Evolutionary conservation across 345 rosid species (phyloP), one percentile per base, ranked within the genome.

Genomic region (Eucalyptus regnans): DNA sequence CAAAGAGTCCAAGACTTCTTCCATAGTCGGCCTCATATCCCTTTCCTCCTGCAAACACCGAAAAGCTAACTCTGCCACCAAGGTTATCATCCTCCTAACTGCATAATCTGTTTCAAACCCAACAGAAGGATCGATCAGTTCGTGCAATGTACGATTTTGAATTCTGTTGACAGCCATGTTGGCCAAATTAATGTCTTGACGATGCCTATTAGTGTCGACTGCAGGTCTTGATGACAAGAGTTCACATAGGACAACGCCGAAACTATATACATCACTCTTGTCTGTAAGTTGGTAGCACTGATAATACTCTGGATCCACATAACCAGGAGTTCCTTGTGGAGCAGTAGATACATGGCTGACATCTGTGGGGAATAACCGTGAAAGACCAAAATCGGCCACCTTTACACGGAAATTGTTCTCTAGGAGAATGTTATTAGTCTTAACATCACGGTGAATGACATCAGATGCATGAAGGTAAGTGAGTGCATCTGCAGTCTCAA

Each of bases 261-360:
- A 91, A 87, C 92, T 91, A 60, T 91, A 91, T n/a, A 91, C 92
- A 49, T 91, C 92, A 46, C 92, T 91, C 87, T 91, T 91, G 60
- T 84, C 89, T 7, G 91, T 91, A 13, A 91, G 90, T 60, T 83
- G 85, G 88, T 89, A 91, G 87, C 89, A 81, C 46, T 90, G 89
- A 90, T 91, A 88, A 87, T 91, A 91, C 88, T 91, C 92, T 4
- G 92, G 92, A 86, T 91, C 92, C 41, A 91, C 89, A 71, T 91
- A 91, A 12, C 92, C 92, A 10, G 92, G 92, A 49, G 91, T 91
- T 9, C 92, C 92, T 66, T 91, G 92, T 25, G 92, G 92, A 20
- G 91, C 91, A 2, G 92, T 91, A 3, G 92, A 91, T 17, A 91
- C 86, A 56, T 91, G 92, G 62, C 90, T 90, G 88, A 87, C 92